These are phyloP conservation scores for Bipolaris sorokiniana DNA, from an alignment of 2,329 filamentous ascomycete species.

Conservation along the genomic window DNA sequence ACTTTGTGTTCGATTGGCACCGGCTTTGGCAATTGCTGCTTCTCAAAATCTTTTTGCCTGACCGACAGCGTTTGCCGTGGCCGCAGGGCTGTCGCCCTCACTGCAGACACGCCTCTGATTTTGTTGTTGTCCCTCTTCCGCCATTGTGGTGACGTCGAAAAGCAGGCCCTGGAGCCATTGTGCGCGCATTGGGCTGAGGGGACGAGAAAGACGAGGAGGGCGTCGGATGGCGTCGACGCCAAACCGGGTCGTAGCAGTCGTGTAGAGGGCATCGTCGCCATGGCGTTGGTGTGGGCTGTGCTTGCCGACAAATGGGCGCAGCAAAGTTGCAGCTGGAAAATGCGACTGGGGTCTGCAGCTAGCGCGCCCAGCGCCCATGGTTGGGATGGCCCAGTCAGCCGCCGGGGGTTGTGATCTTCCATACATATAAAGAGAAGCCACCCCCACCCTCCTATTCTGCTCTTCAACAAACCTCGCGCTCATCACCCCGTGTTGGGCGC, in stretches of 20 bases:
- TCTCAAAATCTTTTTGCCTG: conserved; percentile 62
- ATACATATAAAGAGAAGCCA: conserved; percentile 28
- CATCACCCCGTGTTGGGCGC: conserved; percentile 46
- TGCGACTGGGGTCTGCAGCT: conserved; percentile 17
- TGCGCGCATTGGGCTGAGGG: conserved; percentile 34
- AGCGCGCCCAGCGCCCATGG: conserved; percentile 2
- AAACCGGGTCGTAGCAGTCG: conserved; percentile 37
- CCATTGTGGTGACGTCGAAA: conserved; percentile 59
- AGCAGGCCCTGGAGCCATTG: conserved; percentile 56
- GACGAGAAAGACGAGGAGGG: conserved; percentile 35
- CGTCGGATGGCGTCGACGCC: conserved; percentile 23
- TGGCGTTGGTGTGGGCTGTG: conserved; percentile 27
- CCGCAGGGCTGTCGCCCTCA: conserved; percentile 72
- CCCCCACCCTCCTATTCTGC: conserved; percentile 20
- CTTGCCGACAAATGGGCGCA: conserved; percentile 14
- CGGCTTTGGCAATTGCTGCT: conserved; percentile 69
- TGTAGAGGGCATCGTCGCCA: conserved; percentile 38
- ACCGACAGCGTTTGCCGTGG: conserved; percentile 76
- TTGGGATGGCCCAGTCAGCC: conserved; percentile 1
- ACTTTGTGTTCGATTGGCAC: conserved; percentile 66
- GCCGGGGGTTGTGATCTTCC: not conserved
- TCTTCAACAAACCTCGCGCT: conserved; percentile 40
- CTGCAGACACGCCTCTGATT: conserved; percentile 78
- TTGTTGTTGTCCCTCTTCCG: conserved; percentile 76
- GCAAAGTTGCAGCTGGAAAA: conserved; percentile 26